Percentiles rank a stretch among this genome's conserved stretches.
Evolutionary conservation across 768 basidiomycete species (phyloP).

Genomic region (Panaeolus papilionaceus): DNA sequence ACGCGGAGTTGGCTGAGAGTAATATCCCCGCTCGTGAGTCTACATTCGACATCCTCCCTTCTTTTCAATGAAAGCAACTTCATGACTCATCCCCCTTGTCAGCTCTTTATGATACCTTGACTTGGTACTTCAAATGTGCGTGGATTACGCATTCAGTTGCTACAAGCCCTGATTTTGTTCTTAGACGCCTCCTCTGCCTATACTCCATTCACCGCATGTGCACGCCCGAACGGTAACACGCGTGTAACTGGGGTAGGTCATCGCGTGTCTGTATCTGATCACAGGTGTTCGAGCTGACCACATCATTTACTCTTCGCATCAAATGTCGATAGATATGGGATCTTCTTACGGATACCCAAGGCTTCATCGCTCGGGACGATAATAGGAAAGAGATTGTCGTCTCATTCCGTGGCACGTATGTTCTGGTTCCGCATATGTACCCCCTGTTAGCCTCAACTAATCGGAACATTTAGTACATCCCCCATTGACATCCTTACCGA

Average conservation of each 20-base stretch:
- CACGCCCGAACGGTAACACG: neutral
- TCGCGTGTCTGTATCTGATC: neutral
- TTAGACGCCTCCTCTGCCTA: neutral
- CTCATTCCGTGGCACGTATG: slow-evolving; percentile 39
- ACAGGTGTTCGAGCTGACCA: no score
- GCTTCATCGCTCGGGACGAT: slow-evolving; percentile 44
- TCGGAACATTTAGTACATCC: slow-evolving; percentile 35
- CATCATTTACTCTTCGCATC: neutral
- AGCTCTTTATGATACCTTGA: neutral
- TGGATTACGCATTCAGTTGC: no score
- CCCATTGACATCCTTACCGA: slow-evolving; percentile 46
- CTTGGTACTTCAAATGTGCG: neutral
- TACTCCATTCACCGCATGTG: neutral
- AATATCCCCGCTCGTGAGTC: neutral
- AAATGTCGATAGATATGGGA: neutral
- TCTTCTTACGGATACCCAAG: slow-evolving; percentile 32
- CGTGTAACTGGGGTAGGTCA: neutral
- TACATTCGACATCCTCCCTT: neutral
- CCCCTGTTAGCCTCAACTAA: neutral
- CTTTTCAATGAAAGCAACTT: neutral
- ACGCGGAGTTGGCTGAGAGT: neutral
- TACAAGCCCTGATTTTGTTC: neutral
- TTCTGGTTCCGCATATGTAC: neutral
- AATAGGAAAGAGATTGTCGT: slow-evolving; percentile 43
- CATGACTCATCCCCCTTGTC: neutral